A percentile compares a stretch with the other conserved stretches of the same genome.
Conservation (phyloP, 495 filamentous ascomycete species). For the Aspergillus kassunensis region DNA sequence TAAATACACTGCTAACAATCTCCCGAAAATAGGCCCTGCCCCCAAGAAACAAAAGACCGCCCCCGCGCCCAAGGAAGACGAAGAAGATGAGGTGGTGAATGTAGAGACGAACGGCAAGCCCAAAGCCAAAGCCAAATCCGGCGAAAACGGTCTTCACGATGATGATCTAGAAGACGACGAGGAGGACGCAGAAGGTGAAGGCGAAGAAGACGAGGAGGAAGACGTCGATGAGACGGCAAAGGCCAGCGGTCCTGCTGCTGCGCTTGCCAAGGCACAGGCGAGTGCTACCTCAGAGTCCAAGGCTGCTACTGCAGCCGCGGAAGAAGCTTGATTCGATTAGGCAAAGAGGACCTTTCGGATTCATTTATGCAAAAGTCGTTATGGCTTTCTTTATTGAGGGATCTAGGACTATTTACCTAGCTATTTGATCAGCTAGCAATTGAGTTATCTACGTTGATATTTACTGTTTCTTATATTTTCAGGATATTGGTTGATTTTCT, state of each 20-base stretch:
- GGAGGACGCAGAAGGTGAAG: slow-evolving; percentile 32
- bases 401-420: neutral
- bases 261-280: slow-evolving; percentile 39
- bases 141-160: slow-evolving; percentile 23
- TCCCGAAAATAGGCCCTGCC: slow-evolving; percentile 26
- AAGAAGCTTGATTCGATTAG: too few species aligned
- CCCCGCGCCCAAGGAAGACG: slow-evolving; percentile 17
- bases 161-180: slow-evolving; percentile 32
- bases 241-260: slow-evolving; percentile 40
- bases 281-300: slow-evolving; percentile 37
- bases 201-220: slow-evolving; percentile 21
- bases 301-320: neutral
- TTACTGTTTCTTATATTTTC: too few species aligned
- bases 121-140: slow-evolving; percentile 33
- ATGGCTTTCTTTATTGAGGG: neutral
- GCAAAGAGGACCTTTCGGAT: too few species aligned
- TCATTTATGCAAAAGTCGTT: neutral
- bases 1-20: neutral
- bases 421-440: neutral
- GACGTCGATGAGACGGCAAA: slow-evolving; percentile 30
- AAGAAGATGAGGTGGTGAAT: slow-evolving; percentile 32
- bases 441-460: too few species aligned
- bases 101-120: slow-evolving; percentile 23
- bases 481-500: too few species aligned
- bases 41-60: slow-evolving; percentile 41